A percentile compares a stretch with the other conserved stretches of the same genome.
Evolutionary conservation across 1,284 basidiomycete genomes (phyloP).

Genomic region (Salmacisia buchloeana): DNA sequence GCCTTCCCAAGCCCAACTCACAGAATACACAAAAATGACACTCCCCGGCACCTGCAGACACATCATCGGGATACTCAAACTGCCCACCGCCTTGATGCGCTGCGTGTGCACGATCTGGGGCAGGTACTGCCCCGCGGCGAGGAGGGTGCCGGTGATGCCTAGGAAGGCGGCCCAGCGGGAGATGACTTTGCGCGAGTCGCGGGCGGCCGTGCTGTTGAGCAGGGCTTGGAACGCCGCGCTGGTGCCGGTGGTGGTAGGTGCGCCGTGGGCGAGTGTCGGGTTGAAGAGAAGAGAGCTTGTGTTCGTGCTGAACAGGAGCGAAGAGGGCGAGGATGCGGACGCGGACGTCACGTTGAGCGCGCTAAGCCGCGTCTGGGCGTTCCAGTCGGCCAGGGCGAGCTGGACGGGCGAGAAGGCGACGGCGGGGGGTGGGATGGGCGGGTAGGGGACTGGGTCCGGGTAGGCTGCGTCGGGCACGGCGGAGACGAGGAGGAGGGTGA

Average conservation of each 20-base stretch:
- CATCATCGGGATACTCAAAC: constrained; percentile 91
- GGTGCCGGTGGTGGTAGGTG: not conserved
- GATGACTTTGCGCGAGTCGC: constrained; percentile 21
- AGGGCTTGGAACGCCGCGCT: not conserved
- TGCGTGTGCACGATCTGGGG: constrained; percentile 83
- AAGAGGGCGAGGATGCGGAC: too few relatives aligned
- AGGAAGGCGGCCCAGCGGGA: constrained; percentile 75
- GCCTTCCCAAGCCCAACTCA: too few relatives aligned
- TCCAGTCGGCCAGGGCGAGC: constrained; percentile 2
- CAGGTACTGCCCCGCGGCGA: constrained; percentile 77
- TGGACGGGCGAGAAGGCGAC: constrained; percentile 8
- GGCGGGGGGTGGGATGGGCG: not conserved
- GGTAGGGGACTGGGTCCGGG: constrained; percentile 9
- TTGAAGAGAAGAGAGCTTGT: not conserved
- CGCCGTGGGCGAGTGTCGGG: not conserved
- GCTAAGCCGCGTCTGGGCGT: not conserved
- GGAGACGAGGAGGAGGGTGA: constrained; percentile 21
- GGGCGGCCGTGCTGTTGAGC: constrained; percentile 9
- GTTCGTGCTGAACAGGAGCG: not conserved
- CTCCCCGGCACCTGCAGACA: constrained; percentile 86
- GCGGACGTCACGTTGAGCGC: too few relatives aligned
- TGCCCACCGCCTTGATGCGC: constrained; percentile 72
- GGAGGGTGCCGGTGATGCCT: constrained; percentile 70
- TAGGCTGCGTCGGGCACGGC: constrained; percentile 20
- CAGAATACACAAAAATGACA: constrained; percentile 77